Evolutionary conservation across 2,329 filamentous ascomycete genomes (phyloP).

Genomic region (Rhynchosporium agropyri): DNA sequence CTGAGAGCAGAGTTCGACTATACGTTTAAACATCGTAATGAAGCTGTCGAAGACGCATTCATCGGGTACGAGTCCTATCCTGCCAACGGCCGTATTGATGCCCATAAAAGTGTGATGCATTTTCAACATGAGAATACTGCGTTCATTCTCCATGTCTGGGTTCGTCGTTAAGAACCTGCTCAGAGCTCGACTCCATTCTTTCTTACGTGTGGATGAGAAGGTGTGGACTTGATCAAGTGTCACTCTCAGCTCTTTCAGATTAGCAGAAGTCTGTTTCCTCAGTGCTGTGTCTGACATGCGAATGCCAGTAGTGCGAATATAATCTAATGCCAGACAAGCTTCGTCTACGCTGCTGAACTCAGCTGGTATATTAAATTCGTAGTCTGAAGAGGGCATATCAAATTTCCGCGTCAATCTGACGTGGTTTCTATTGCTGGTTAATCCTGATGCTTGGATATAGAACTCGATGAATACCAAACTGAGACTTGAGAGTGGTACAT

Average conservation of each 20-base stretch:
- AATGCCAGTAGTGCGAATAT: constrained; percentile 3
- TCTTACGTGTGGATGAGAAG: not conserved
- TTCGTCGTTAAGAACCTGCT: not conserved
- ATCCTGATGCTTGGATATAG: constrained; percentile 8
- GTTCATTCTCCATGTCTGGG: not conserved
- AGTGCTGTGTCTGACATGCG: constrained; percentile 5
- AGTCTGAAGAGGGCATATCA: constrained; percentile 2
- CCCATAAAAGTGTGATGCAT: constrained; percentile 19
- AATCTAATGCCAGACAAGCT: not conserved
- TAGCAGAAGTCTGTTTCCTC: not conserved
- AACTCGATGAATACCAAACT: constrained; percentile 8
- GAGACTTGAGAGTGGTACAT: not conserved
- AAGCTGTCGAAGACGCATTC: constrained; percentile 18
- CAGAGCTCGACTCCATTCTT: constrained; percentile 4
- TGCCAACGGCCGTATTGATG: constrained; percentile 22
- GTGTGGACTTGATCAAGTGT: constrained; percentile 1
- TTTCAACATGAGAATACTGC: constrained; percentile 3
- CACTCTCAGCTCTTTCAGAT: not conserved
- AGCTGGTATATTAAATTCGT: not conserved
- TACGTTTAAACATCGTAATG: constrained; percentile 16
- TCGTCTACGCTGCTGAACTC: not conserved
- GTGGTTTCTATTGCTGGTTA: not conserved
- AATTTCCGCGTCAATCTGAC: not conserved
- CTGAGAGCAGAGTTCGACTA: constrained; percentile 10
- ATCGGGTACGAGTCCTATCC: constrained; percentile 1